Evolutionary conservation across 163 green algal species (phyloP).

Genomic region (Chlamydomonas reinhardtii): DNA sequence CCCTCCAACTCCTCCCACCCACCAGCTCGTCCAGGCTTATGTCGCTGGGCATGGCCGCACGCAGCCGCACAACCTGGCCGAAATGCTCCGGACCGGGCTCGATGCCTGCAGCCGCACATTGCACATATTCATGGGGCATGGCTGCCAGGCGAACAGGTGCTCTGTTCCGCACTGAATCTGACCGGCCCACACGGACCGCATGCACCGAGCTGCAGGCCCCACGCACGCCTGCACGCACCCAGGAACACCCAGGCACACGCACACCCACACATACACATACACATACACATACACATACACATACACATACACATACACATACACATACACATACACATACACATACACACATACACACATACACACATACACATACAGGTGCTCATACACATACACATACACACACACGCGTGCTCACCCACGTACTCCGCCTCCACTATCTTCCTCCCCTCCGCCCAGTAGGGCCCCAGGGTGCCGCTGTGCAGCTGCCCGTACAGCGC

Average conservation of each 20-base stretch:
- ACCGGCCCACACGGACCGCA: too few relatives aligned
- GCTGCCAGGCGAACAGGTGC: too few relatives aligned
- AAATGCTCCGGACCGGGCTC: conserved; percentile 32
- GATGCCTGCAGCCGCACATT: neutral
- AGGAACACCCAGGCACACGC: too few relatives aligned
- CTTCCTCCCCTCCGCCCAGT: conserved; percentile 14
- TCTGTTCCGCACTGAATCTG: too few relatives aligned
- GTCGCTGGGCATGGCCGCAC: neutral
- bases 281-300: too few relatives aligned
- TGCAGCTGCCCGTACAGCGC: conserved; percentile 19
- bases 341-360: neutral
- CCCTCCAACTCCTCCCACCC: neutral
- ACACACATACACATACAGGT: too few relatives aligned
- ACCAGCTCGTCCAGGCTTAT: conserved; percentile 31
- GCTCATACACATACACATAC: neutral
- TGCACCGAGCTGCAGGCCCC: too few relatives aligned
- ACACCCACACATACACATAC: too few relatives aligned
- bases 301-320: too few relatives aligned
- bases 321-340: too few relatives aligned
- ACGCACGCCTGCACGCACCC: too few relatives aligned
- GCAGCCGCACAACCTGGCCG: neutral
- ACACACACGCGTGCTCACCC: neutral
- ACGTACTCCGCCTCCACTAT: conserved; percentile 28
- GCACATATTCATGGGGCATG: too few relatives aligned
- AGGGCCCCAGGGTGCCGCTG: neutral